Evolutionary conservation across 192 early-diverging fungal species (phyloP).

Genomic region (Podila horticola): DNA sequence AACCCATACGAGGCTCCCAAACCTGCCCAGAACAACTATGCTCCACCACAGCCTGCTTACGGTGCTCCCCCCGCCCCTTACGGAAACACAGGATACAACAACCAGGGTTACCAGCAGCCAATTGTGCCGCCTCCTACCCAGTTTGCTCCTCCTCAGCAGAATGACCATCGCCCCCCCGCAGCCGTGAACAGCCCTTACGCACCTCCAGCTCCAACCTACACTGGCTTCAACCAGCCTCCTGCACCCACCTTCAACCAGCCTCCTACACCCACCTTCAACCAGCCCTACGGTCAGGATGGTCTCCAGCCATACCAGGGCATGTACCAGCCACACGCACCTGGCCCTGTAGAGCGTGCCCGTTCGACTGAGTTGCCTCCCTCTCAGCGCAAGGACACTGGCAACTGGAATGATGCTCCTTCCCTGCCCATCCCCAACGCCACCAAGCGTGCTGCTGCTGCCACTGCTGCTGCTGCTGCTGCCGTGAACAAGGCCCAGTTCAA

Average conservation of each 20-base stretch:
- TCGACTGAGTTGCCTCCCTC: constrained; percentile 50
- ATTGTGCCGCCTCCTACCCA: constrained; percentile 31
- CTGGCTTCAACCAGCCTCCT: constrained; percentile 23
- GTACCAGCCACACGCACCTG: constrained; percentile 33
- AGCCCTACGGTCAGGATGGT: constrained; percentile 23
- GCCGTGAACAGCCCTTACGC: constrained; percentile 42
- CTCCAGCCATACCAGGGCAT: constrained; percentile 26
- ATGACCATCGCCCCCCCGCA: constrained; percentile 42
- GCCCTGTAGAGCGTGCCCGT: constrained; percentile 33
- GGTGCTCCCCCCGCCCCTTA: constrained; percentile 32
- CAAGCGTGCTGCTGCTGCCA: constrained; percentile 36
- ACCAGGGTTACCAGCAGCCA: constrained; percentile 28
- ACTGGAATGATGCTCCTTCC: constrained; percentile 71
- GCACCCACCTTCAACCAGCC: constrained; percentile 32
- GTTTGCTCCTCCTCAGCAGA: constrained; percentile 36
- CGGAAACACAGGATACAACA: constrained; percentile 39
- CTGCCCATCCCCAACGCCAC: constrained; percentile 25
- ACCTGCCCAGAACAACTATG: constrained; percentile 22
- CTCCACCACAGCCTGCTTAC: constrained; percentile 2
- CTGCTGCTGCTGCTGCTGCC: constrained; percentile 52
- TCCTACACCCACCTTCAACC: constrained; percentile 23
- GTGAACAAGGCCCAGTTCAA: constrained; percentile 52
- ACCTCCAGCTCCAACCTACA: constrained; percentile 28
- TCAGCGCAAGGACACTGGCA: constrained; percentile 55
- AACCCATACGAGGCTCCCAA: constrained; percentile 2